Evolutionary conservation across 257 asterid species (phyloP), one percentile per base, ranked within the genome.

Genomic region (Solanum virginianum): DNA sequence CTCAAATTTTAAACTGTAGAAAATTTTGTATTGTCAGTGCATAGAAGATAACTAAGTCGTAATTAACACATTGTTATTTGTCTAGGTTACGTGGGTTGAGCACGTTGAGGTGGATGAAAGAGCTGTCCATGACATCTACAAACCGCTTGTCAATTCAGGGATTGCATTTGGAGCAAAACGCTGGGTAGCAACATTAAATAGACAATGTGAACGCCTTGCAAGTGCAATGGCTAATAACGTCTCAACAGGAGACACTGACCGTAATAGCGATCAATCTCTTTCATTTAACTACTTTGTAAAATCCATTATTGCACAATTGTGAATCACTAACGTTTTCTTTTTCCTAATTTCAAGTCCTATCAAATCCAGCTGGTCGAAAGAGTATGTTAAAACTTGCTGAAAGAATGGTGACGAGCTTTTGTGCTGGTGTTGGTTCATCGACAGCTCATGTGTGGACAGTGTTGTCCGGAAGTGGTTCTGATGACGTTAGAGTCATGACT

Each of bases 401-500:
- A 85, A 92, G 98, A 69, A 94, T 94, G 98, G 97, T 93, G 89
- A 92, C 87, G 93, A 94, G 98, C 86, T 94, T 94, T 88, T 94
- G 97, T 57, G 87, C 90, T 1, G 98, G 98, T 2, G 97, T 94
- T 11, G 98, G 98, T 9, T 95, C 98, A 47, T 94, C 98, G 0
- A 94, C 95, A 12, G 92, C 95, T 6, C 98, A 94, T 51, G 89
- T 97, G 0, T 94, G 98, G 98, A 93, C 98, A 3, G 89, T 94
- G 1, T 86, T 94, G 17, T 93, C 98, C 0, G 98, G 95, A 1
- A 93, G 95, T 83, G 98, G 97, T 10, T 93, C 94, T 5, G 97
- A 94, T 83, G 98, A 93, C 75, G 98, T 93, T n/a, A 80, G 95
- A 32, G 97, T 94, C 22, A 94, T 94, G 98, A 93, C 97, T n/a